Conservation (phyloP, 2,329 filamentous ascomycete species). For the Byssothecium circinans region DNA sequence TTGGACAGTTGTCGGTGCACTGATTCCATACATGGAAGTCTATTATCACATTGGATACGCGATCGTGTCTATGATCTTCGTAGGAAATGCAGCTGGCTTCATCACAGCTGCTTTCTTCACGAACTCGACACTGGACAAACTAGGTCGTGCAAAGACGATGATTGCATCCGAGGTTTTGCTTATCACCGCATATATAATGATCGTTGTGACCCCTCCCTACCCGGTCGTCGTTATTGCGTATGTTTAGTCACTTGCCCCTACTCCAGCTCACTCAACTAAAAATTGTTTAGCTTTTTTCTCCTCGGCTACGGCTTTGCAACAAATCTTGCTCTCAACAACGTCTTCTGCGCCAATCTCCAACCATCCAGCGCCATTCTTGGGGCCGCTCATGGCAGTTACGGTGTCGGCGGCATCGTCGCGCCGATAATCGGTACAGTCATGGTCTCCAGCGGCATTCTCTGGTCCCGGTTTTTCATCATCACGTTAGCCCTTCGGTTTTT, state of each 20-base stretch:
- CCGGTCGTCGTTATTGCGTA: constrained; percentile 60
- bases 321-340: constrained; percentile 58
- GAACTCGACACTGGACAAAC: constrained; percentile 62
- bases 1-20: constrained; percentile 63
- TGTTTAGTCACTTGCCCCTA: constrained; percentile 12
- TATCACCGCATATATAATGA: constrained; percentile 63
- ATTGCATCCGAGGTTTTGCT: constrained; percentile 61
- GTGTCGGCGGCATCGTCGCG: constrained; percentile 55
- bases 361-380: constrained; percentile 59
- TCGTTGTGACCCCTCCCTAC: constrained; percentile 71
- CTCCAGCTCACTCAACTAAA: constrained; percentile 10
- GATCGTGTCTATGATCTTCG: constrained; percentile 78
- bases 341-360: constrained; percentile 58
- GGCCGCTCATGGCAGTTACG: constrained; percentile 65
- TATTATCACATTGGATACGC: constrained; percentile 77
- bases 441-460: constrained; percentile 62
- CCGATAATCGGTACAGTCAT: constrained; percentile 76
- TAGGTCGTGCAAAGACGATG: constrained; percentile 68
- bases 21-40: constrained; percentile 79
- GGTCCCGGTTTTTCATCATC: constrained; percentile 75
- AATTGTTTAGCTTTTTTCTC: constrained; percentile 62
- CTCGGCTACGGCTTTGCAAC: constrained; percentile 58
- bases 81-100: constrained; percentile 76
- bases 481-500: constrained; percentile 60
- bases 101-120: constrained; percentile 70